Conservation (phyloP, 352 stramenopile species). For the Thraustochytrium striatum region DNA sequence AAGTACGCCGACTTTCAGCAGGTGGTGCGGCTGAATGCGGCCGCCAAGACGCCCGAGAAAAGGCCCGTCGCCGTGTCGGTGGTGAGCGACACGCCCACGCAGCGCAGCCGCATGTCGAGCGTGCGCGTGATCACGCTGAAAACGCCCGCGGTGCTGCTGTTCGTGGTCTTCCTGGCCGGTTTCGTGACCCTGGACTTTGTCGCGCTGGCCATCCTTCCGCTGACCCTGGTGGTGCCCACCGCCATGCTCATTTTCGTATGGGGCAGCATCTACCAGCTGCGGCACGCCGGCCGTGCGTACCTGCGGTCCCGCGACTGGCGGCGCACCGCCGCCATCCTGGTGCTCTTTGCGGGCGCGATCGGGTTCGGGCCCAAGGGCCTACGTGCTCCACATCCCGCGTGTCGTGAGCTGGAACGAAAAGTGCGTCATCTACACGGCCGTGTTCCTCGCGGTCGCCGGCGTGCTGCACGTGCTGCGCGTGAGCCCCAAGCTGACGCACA, state of each 20-base stretch:
- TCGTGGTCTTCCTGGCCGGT: background rate
- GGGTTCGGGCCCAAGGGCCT: conserved; percentile 1
- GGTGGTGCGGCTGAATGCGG: background rate
- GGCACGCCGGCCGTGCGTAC: background rate
- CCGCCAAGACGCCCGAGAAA: background rate
- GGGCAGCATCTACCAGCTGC: background rate
- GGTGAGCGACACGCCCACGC: background rate
- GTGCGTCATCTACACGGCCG: conserved; percentile 25
- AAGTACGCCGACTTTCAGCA: conserved; percentile 38
- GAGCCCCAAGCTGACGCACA: background rate
- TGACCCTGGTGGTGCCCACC: conserved; percentile 13
- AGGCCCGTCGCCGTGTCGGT: background rate
- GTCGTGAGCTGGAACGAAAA: conserved; percentile 37
- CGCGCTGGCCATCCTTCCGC: conserved; percentile 5
- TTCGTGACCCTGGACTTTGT: conserved; percentile 34
- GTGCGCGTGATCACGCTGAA: background rate
- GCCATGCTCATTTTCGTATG: conserved; percentile 39
- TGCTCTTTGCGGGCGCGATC: background rate
- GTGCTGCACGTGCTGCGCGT: background rate
- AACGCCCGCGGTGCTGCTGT: background rate
- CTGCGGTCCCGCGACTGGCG: background rate
- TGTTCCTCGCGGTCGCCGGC: conserved; percentile 14
- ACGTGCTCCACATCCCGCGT: conserved; percentile 9
- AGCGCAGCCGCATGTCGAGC: background rate
- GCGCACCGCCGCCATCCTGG: background rate